A percentile compares a stretch with the other conserved stretches of the same genome.
Evolutionary conservation across 2,329 filamentous ascomycete genomes (phyloP).

Genomic region (Fusarium kyushuense): DNA sequence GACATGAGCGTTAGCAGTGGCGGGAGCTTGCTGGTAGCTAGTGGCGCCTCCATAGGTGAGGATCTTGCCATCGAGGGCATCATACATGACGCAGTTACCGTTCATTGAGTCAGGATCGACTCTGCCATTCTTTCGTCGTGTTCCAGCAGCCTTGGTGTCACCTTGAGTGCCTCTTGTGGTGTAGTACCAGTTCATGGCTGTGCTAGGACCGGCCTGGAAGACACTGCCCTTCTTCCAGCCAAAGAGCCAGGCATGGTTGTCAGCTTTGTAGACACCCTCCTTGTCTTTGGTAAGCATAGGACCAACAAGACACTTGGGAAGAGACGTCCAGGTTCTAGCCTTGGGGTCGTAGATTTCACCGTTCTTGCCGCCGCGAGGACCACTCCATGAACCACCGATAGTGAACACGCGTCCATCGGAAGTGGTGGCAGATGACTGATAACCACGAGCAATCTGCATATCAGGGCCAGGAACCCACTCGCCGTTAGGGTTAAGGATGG

Average conservation of each 20-base stretch:
- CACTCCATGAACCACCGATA: constrained; percentile 41
- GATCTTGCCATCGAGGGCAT: constrained; percentile 69
- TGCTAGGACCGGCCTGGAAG: constrained; percentile 67
- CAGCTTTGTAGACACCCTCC: constrained; percentile 58
- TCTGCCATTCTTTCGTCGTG: constrained; percentile 50
- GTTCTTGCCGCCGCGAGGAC: constrained; percentile 30
- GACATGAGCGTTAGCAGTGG: constrained; percentile 60
- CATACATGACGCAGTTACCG: constrained; percentile 69
- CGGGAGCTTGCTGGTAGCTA: constrained; percentile 57
- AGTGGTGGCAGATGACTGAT: constrained; percentile 35
- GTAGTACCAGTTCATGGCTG: constrained; percentile 67
- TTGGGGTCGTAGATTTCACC: constrained; percentile 39
- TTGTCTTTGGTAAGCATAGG: constrained; percentile 60
- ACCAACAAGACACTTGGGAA: constrained; percentile 55
- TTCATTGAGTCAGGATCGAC: constrained; percentile 64
- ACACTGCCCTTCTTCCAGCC: constrained; percentile 60
- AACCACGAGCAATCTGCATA: constrained; percentile 36
- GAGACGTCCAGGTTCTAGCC: constrained; percentile 25
- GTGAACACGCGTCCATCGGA: constrained; percentile 39
- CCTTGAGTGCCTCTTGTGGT: constrained; percentile 49
- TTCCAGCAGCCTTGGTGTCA: constrained; percentile 43
- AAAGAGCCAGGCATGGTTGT: constrained; percentile 50
- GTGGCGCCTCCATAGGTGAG: constrained; percentile 64
- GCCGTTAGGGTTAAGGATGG: constrained; percentile 56
- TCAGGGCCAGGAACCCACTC: constrained; percentile 34